Base-by-base conservation (phyloP, 371 early-diverging fungal genomes). In the Choanephora cucurbitarum region DNA sequence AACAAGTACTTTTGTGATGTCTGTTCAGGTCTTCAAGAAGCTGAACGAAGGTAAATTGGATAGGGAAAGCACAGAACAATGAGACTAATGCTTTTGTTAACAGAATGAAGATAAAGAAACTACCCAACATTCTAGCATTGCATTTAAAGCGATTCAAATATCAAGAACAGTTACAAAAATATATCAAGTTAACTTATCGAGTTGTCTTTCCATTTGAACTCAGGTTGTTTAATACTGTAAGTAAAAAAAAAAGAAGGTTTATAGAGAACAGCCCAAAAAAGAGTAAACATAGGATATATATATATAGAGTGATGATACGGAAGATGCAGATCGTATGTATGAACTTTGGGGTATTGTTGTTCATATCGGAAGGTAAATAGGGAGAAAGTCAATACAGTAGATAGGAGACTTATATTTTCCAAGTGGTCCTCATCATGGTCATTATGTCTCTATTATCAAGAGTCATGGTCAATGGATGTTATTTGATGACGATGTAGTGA, bases 111-210 rank as follows among this genome's bases (percentile, higher is more conserved):
- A 90, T 98, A 43, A 93, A 94, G 67, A 81, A 85, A 61, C 71
- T 96, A 28, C 98, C 98, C 18, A 95, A 94, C 57, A 91, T 98
- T 17, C 75, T 98, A 28, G 96, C 96, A 0, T 83, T 98, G 33
- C 98, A 98, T 62, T 75, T 98, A 33, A 98, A 98, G 68, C 85
- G 98, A 23, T 98, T 98, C 77, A 98, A 98, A 69, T 97, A 92
- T 70, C 93, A 95, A 69, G 96, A 97, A 62, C 84, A 88, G 33
- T 73, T 94, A 55, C 91, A 92, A 50, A 82, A 91, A 54, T 91
- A 94, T 59, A 87, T 91, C 62, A 98, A 98, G 72, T 82, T 98
- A 23, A 87, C 91, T n/a, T 93, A 96, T 67, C 83, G 97, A 34
- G 97, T 98, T 14, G 89, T 91, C 13, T 97, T 97, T 60, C 96